Evolutionary conservation across 768 basidiomycete species (phyloP), one percentile per base, ranked within the genome.

Genomic region (Boletellus ananas): DNA sequence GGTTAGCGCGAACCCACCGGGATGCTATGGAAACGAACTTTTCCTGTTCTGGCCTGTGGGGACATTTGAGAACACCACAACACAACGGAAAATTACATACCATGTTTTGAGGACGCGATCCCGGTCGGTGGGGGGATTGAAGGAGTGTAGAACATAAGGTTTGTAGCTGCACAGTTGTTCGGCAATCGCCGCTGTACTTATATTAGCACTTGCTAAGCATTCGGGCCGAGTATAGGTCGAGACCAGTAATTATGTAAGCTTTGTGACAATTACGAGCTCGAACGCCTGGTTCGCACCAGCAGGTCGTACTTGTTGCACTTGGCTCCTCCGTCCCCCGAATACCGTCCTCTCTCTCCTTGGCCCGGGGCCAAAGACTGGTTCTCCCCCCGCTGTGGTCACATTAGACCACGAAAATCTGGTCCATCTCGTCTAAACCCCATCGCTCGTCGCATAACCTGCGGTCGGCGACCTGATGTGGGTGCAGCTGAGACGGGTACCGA

Each of bases 61-160:
- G 27, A 34, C 5, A 0, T 9, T 34, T 74, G 23, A 52, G 55
- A 52, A 59, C 3, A 21, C 10, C 18, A 39, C 36, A 6, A 31
- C 34, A 47, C 0, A 34, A 41, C 21, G 29, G 48, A 20, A 31
- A 34, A 43, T 42, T 38, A 68, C 82, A 61, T 54, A 85, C 84
- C 84, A 86, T 84, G 74, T 80, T 77, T 82, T 85, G 81, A 73
- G 70, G 79, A 74, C 75, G 76, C 71, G 74, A 71, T 64, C 76
- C 78, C 77, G 77, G 68, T 79, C 79, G 76, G 69, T 66, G 63
- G 72, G 65, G 58, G 53, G 61, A 61, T 65, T 29, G 29, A 29
- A 29, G 29, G 29, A 29, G 50, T 63, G 69, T 12, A 67, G 63
- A 70, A 62, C 69, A 67, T 75, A 84, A 79, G 71, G 80, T 83